phyloP scores from a whole-genome alignment of 2,329 filamentous ascomycete species.

The Lachnellula cervina region DNA sequence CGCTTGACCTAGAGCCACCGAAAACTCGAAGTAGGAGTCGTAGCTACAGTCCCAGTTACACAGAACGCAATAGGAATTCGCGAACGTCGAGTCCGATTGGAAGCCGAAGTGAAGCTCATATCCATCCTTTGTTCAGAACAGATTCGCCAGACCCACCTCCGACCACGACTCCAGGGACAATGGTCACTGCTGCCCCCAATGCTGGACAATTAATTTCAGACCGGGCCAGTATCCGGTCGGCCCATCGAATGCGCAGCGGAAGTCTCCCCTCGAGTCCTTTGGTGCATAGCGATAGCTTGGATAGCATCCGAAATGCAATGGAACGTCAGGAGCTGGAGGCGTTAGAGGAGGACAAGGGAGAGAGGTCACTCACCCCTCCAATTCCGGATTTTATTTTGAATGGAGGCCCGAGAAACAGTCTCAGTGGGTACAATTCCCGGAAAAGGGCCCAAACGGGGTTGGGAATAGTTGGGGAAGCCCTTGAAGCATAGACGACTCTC shows the following conservation, averaged over 20 bases:
- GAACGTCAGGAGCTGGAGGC: constrained; percentile 27
- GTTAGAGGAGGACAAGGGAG: constrained; percentile 16
- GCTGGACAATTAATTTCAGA: constrained; percentile 60
- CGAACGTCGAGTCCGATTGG: constrained; percentile 30
- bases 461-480: constrained; percentile 21
- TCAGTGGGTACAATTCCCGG: constrained; percentile 39
- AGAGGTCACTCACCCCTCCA: constrained; percentile 54
- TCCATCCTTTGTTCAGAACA: constrained; percentile 72
- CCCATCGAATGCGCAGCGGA: constrained; percentile 51
- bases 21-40: constrained; percentile 27
- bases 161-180: constrained; percentile 61
- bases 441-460: constrained; percentile 20
- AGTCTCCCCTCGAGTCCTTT: constrained; percentile 50
- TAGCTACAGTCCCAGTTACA: constrained; percentile 28
- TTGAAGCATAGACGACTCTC: constrained; percentile 14
- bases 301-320: constrained; percentile 33
- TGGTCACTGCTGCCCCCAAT: constrained; percentile 65
- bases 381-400: constrained; percentile 58
- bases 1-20: constrained; percentile 52
- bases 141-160: constrained; percentile 66
- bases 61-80: constrained; percentile 12
- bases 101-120: constrained; percentile 55
- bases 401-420: constrained; percentile 46
- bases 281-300: constrained; percentile 45
- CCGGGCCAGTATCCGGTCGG: constrained; percentile 45